Conservation (phyloP, 1,139 yeast species). For the Candida sanyaensis region DNA sequence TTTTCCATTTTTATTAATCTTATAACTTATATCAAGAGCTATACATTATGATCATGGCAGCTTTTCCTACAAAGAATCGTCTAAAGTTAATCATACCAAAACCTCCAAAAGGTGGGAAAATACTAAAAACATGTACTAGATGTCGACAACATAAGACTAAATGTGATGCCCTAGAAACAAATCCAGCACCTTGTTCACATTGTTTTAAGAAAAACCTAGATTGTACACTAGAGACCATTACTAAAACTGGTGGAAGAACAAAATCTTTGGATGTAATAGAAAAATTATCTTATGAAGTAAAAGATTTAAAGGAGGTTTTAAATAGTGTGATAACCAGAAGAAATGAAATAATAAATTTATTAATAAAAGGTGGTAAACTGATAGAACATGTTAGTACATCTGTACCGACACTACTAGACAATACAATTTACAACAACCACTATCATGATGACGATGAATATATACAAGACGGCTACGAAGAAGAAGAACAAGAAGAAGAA, state of each 20-base stretch:
- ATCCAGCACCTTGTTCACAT: slow-evolving; percentile 59
- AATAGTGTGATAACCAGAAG: slow-evolving; percentile 22
- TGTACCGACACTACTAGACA: slow-evolving; percentile 7
- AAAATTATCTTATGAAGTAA: slow-evolving; percentile 30
- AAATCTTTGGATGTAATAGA: slow-evolving; percentile 32
- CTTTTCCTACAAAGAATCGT: slow-evolving; percentile 23
- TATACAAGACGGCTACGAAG: neutral
- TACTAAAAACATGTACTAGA: slow-evolving; percentile 60
- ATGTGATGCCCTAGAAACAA: slow-evolving; percentile 55
- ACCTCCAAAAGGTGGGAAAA: slow-evolving; percentile 19
- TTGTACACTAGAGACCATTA: slow-evolving; percentile 52
- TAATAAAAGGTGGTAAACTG: slow-evolving; percentile 21
- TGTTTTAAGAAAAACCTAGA: slow-evolving; percentile 52
- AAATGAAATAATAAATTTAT: slow-evolving; percentile 24
- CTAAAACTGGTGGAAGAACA: slow-evolving; percentile 28
- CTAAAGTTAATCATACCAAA: slow-evolving; percentile 24
- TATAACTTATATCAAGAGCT: neutral
- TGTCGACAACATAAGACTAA: slow-evolving; percentile 68
- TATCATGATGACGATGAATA: neutral
- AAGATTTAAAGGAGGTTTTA: slow-evolving; percentile 17
- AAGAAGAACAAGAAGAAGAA: neutral
- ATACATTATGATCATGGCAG: slow-evolving; percentile 19
- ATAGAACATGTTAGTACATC: slow-evolving; percentile 7
- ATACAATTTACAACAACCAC: neutral
- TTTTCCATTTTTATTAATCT: no score